These are phyloP conservation scores for Aspergillus tamarii DNA, from an alignment of 2,329 filamentous ascomycete genomes.

Conservation along the genomic window DNA sequence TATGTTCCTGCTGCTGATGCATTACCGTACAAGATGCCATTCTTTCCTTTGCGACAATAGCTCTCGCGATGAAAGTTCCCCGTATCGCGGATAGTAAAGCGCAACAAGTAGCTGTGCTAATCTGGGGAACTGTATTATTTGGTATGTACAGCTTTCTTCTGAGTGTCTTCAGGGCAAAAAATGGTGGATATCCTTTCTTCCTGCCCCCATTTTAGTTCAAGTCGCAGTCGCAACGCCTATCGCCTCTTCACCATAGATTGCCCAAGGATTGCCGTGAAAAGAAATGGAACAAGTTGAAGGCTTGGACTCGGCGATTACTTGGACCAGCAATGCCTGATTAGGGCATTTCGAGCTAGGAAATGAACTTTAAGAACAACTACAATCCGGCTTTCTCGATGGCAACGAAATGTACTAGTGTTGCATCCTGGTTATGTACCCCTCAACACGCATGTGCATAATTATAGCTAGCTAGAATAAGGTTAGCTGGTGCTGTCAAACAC, in stretches of 20 bases:
- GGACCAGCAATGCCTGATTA: background rate
- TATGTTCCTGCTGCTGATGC: slow-evolving; percentile 20
- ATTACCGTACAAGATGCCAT: slow-evolving; percentile 64
- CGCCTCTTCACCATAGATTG: background rate
- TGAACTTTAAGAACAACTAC: background rate
- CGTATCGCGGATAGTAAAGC: slow-evolving; percentile 74
- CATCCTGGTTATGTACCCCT: background rate
- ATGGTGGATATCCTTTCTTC: slow-evolving; percentile 90
- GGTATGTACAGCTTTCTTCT: slow-evolving; percentile 91
- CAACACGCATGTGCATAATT: background rate
- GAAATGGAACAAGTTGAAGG: background rate
- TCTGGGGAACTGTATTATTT: slow-evolving; percentile 77
- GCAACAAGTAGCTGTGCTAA: slow-evolving; percentile 79
- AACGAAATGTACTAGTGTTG: background rate
- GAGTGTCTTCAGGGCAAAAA: slow-evolving; percentile 93
- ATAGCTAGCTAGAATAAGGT: background rate
- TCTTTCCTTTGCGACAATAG: slow-evolving; percentile 86
- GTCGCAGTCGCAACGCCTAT: background rate
- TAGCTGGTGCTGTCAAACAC: background rate
- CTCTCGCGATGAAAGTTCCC: slow-evolving; percentile 90
- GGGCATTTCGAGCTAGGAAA: background rate
- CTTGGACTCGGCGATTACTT: background rate
- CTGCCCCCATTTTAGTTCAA: slow-evolving; percentile 76
- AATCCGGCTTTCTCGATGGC: background rate
- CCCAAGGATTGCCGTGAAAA: background rate